Base-by-base conservation (phyloP, 1,139 yeast species). In the Geotrichum aggregatum region DNA sequence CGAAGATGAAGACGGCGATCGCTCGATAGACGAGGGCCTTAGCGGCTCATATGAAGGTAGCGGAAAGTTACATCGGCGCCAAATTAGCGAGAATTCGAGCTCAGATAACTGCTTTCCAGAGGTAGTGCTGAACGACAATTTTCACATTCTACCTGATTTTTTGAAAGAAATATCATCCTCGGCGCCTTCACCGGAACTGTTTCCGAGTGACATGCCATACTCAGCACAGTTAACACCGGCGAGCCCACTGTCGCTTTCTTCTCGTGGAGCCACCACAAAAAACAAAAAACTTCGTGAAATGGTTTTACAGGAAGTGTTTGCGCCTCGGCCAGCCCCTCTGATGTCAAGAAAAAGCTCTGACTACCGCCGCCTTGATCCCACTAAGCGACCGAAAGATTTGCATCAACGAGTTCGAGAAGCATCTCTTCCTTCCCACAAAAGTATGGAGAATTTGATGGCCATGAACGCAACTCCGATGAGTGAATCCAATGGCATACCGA, bases 91-190 rank as follows among this genome's bases (percentile, higher is more conserved):
- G 6, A 34, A 34, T 30, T 33, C 48, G 30, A 43, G 21, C 6
- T 21, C 47, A 22, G 52, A 51, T 7, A 73, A 69, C 35, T 63
- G 74, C 31, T 76, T 80, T 19, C 91, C 92, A 1, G 96, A 88
- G 64, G 97, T 91, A 19, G 83, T 86, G 2, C 73, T 91, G 42
- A 89, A 87, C 65, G 97, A 89, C 64, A 89, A 89, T 67, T 83
- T 80, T 58, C 98, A 89, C 66, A 89, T 89, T 52, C 83, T 89
- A 43, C 96, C 97, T 0, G 85, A 83, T 56, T 80, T 87, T 1
- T 68, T 88, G 56, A 79, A 89, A 79, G 75, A 75, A 55, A 79
- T 78, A 50, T 84, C 82, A 1, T 71, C 75, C 28, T 76, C 84
- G 7, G 76, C 78, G 2, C 85, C 87, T 2, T 44, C 57, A n/a